Conservation (phyloP, 176 grass and related monocot species). For the Ensete ventricosum region DNA sequence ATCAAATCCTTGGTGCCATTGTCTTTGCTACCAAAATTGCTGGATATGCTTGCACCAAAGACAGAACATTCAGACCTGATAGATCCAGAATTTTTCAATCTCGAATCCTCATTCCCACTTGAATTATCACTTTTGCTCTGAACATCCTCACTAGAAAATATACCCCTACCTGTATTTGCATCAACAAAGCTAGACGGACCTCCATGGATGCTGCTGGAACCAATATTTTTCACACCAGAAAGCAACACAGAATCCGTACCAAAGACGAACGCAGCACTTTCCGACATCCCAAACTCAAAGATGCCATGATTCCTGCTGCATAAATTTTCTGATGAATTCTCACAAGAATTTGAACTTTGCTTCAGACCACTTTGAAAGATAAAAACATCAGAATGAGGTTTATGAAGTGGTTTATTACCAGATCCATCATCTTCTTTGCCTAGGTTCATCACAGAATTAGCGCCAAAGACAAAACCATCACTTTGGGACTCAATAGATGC, state of each 20-base stretch:
- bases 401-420: background rate
- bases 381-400: background rate
- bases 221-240: background rate
- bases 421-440: background rate
- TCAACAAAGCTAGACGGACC: background rate
- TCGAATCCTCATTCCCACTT: background rate
- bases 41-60: background rate
- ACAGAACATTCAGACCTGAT: too few species aligned
- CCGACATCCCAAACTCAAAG: slow-evolving; percentile 1
- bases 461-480: slow-evolving; percentile 27
- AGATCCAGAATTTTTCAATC: background rate
- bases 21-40: background rate
- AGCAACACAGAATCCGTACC: background rate
- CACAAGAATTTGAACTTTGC: background rate
- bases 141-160: too few species aligned
- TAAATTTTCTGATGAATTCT: background rate
- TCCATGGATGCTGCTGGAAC: background rate
- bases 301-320: background rate
- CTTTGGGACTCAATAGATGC: slow-evolving; percentile 3
- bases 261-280: slow-evolving; percentile 13
- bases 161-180: too few species aligned
- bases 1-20: background rate
- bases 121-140: too few species aligned
- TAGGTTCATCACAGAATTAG: background rate
- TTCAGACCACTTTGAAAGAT: background rate